Base-by-base conservation (phyloP, 2,329 filamentous ascomycete species). In the Endoconidiophora polonica region DNA sequence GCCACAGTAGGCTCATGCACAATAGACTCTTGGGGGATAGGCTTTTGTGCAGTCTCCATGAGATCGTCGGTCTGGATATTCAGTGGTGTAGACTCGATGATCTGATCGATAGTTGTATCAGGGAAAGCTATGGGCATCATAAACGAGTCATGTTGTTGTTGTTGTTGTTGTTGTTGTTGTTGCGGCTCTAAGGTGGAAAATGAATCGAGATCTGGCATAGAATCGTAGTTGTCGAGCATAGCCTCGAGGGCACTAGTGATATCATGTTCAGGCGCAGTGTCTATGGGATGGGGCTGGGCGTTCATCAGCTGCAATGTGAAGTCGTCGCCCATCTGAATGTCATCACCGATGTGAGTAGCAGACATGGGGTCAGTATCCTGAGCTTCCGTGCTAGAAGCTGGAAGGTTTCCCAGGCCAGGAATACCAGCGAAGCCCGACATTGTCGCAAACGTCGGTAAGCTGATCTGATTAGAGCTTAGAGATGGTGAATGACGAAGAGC, bases 231-330 rank as follows among this genome's bases (percentile, higher is more conserved):
- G 24, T 53, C 44, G 20, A 53, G 47, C 51, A 53, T 53, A 7
- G 51, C 51, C 36, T 49, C 47, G 14, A 53, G 47, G 6, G 47
- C 51, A 24, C 51, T 46, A 29, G 51, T 50, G 20, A 53, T 46
- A 14, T 48, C 47, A 10, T 18, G 33, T 16, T 43, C 52, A 5
- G 46, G 36, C 4, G 50, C 14, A 20, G 44, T 38, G 23, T 41
- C 40, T 44, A 49, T 47, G 7, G 43, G 14, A n/a, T 47, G 46
- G 23, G 37, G 6, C 7, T 7, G 26, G 7, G 44, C 37, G 16
- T 41, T 10, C 20, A 37, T 14, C 10, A 38, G 14, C n/a, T n/a
- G 24, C 5, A 20, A n/a, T 2, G 10, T 44, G 36, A 22, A 16
- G 29, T 44, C 47, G 3, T 53, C 47, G 29, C 24, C 39, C 51